Conservation (phyloP, 495 filamentous ascomycete genomes). For the Acidiella bohemica region DNA sequence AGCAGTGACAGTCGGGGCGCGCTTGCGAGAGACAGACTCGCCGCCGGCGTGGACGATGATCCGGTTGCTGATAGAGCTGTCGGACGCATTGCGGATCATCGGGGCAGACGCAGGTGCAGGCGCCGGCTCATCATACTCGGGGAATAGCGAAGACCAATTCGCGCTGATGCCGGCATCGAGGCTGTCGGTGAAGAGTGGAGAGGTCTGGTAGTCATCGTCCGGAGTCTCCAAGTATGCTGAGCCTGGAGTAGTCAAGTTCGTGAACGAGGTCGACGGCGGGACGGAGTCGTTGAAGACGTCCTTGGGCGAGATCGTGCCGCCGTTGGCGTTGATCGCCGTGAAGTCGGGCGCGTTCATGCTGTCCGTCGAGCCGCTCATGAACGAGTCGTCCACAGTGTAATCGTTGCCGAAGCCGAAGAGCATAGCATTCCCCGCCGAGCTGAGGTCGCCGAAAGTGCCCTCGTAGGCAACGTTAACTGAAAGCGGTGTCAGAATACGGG, state of each 20-base stretch:
- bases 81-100: slow-evolving; percentile 28
- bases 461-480: slow-evolving; percentile 22
- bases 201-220: slow-evolving; percentile 58
- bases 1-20: slow-evolving; percentile 22
- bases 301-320: slow-evolving; percentile 75
- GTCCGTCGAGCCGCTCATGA: slow-evolving; percentile 2
- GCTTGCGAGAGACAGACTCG: slow-evolving; percentile 14
- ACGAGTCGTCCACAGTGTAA: slow-evolving; percentile 7
- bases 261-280: slow-evolving; percentile 71
- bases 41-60: slow-evolving; percentile 21
- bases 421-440: slow-evolving; percentile 6
- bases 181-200: slow-evolving; percentile 60
- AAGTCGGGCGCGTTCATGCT: slow-evolving; percentile 16
- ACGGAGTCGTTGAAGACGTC: slow-evolving; percentile 71
- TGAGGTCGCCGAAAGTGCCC: slow-evolving; percentile 19
- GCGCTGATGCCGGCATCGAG: slow-evolving; percentile 20
- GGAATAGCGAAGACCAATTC: slow-evolving; percentile 22
- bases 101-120: slow-evolving; percentile 26
- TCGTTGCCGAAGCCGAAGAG: slow-evolving; percentile 6
- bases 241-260: slow-evolving; percentile 71
- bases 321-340: slow-evolving; percentile 27
- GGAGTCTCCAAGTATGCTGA: slow-evolving; percentile 62
- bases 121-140: slow-evolving; percentile 31
- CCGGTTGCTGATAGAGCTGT: slow-evolving; percentile 11
- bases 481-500: slow-evolving; percentile 9